Evolutionary conservation across 1,284 basidiomycete species (phyloP).

Genomic region (Porodaedalea pini): DNA sequence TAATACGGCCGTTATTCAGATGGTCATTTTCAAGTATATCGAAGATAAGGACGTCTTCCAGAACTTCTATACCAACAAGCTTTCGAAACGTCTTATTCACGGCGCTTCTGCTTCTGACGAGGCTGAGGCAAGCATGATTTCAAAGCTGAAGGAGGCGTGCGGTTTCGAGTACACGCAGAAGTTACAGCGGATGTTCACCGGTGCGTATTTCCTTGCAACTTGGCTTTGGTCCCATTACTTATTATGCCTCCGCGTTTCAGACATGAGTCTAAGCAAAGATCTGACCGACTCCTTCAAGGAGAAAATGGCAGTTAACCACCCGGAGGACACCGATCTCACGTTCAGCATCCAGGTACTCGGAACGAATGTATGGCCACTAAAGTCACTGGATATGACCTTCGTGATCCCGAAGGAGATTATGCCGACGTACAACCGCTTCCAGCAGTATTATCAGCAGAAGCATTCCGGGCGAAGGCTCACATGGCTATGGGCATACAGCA

Average conservation of each 20-base stretch:
- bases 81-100: slow-evolving; percentile 93
- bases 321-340: slow-evolving; percentile 81
- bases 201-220: slow-evolving; percentile 38
- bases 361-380: slow-evolving; percentile 95
- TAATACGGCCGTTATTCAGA: slow-evolving; percentile 50
- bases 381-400: slow-evolving; percentile 81
- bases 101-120: slow-evolving; percentile 94
- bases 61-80: slow-evolving; percentile 96
- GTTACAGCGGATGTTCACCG: slow-evolving; percentile 97
- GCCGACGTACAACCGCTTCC: slow-evolving; percentile 88
- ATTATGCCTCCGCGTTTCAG: slow-evolving; percentile 38
- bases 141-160: slow-evolving; percentile 96
- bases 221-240: background rate
- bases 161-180: slow-evolving; percentile 99
- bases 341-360: slow-evolving; percentile 94
- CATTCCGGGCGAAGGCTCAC: slow-evolving; percentile 94
- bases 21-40: slow-evolving; percentile 98
- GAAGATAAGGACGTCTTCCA: slow-evolving; percentile 99
- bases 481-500: slow-evolving; percentile 97
- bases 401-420: slow-evolving; percentile 86
- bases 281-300: slow-evolving; percentile 97
- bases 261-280: slow-evolving; percentile 95
- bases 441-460: slow-evolving; percentile 91
- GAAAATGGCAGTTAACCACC: slow-evolving; percentile 80
- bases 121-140: slow-evolving; percentile 97